Percentiles rank a stretch among this genome's conserved stretches.
These are phyloP conservation scores for Physaria fendleri DNA, from an alignment of 345 rosid genomes.

Conservation along the genomic window DNA sequence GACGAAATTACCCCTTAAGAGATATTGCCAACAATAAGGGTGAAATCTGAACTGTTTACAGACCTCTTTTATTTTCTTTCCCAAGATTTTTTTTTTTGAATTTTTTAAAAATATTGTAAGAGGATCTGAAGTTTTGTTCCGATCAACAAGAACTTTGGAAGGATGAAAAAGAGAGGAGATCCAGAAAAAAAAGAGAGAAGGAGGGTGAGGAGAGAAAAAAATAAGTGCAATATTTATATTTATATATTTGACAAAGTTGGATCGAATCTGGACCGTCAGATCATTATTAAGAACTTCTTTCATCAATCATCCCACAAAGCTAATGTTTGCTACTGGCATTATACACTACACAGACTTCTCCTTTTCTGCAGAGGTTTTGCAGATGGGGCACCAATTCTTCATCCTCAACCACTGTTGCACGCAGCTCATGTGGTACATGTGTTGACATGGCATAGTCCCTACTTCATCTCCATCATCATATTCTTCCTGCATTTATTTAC, in stretches of 20 bases:
- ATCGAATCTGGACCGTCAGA: constrained; percentile 8
- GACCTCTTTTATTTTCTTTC: neutral
- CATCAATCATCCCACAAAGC: constrained; percentile 15
- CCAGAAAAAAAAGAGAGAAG: neutral
- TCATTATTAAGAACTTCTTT: no score
- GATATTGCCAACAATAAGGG: neutral
- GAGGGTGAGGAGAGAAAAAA: neutral
- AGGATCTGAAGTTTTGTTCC: neutral
- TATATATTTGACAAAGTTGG: constrained; percentile 1
- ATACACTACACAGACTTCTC: constrained; percentile 10
- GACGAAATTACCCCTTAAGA: constrained; percentile 9
- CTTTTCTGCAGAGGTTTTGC: constrained; percentile 58
- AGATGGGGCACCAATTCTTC: constrained; percentile 91
- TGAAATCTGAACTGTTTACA: neutral
- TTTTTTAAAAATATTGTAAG: neutral
- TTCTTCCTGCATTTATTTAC: constrained; percentile 59
- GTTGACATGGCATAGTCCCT: constrained; percentile 75
- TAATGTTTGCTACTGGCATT: constrained; percentile 12
- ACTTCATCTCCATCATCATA: constrained; percentile 66
- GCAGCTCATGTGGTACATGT: constrained; percentile 63
- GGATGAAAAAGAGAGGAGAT: neutral
- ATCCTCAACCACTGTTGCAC: constrained; percentile 76
- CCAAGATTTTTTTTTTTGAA: neutral
- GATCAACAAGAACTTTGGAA: neutral
- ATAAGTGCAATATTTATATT: neutral